Conservation (phyloP, 2,329 filamentous ascomycete genomes). For the Sporothrix euskadiensis region DNA sequence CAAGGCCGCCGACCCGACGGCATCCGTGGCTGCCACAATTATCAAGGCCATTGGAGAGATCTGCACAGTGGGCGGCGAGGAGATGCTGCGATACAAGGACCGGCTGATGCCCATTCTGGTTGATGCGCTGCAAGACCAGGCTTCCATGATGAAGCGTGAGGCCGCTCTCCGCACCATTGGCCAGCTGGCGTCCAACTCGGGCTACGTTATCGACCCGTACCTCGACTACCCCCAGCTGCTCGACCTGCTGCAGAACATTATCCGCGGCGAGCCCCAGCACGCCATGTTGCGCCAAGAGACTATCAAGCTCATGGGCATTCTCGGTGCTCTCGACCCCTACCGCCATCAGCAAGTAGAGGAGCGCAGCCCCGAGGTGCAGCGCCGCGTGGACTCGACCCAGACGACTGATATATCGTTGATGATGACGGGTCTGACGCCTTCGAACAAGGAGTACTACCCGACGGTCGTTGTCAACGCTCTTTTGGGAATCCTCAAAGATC, state of each 20-base stretch:
- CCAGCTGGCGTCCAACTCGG: slow-evolving; percentile 90
- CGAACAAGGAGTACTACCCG: slow-evolving; percentile 97
- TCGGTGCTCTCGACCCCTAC: slow-evolving; percentile 93
- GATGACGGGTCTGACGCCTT: slow-evolving; percentile 95
- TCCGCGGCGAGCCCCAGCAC: slow-evolving; percentile 83
- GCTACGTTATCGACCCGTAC: slow-evolving; percentile 96
- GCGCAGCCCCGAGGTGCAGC: slow-evolving; percentile 77
- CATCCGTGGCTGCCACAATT: slow-evolving; percentile 91
- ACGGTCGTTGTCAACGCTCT: slow-evolving; percentile 97
- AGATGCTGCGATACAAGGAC: slow-evolving; percentile 90
- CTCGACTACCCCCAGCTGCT: slow-evolving; percentile 91
- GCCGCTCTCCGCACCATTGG: slow-evolving; percentile 88
- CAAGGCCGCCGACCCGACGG: slow-evolving; percentile 81
- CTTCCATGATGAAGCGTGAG: slow-evolving; percentile 85
- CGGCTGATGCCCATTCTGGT: slow-evolving; percentile 94
- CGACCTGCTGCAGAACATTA: slow-evolving; percentile 89
- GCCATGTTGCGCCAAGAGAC: slow-evolving; percentile 87
- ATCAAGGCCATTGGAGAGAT: slow-evolving; percentile 92
- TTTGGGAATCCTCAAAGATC: slow-evolving; percentile 86
- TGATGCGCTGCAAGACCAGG: slow-evolving; percentile 89
- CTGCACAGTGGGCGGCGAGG: slow-evolving; percentile 87
- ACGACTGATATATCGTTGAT: slow-evolving; percentile 94
- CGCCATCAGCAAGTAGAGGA: slow-evolving; percentile 93
- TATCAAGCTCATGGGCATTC: slow-evolving; percentile 92
- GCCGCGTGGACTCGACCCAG: slow-evolving; percentile 61